Conservation (phyloP, 495 filamentous ascomycete species). For the Venustampulla echinocandica region DNA sequence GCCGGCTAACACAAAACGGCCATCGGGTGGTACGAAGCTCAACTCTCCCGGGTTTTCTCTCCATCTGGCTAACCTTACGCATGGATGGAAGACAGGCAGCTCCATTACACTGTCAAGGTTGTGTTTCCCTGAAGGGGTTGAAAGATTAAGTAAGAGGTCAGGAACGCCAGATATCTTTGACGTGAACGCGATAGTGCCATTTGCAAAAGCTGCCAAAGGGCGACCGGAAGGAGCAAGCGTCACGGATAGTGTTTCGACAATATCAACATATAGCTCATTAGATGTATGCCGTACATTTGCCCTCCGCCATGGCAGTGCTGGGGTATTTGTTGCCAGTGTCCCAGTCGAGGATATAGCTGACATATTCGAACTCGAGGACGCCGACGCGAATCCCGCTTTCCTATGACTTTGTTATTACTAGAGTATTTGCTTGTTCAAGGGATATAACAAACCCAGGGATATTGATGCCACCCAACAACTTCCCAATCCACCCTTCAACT, state of each 20-base stretch:
- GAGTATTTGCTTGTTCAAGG: background rate
- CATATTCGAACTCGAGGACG: slow-evolving; percentile 17
- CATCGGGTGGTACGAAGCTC: slow-evolving; percentile 92
- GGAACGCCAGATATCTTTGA: slow-evolving; percentile 91
- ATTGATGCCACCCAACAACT: slow-evolving; percentile 79
- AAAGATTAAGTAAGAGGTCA: slow-evolving; percentile 74
- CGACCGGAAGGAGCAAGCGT: slow-evolving; percentile 84
- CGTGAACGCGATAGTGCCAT: slow-evolving; percentile 90
- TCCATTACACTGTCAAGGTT: slow-evolving; percentile 65
- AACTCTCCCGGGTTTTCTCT: slow-evolving; percentile 79
- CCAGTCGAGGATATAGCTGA: slow-evolving; percentile 22
- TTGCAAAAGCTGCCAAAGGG: slow-evolving; percentile 75
- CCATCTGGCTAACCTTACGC: slow-evolving; percentile 80
- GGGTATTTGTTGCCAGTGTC: slow-evolving; percentile 28
- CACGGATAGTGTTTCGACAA: slow-evolving; percentile 82
- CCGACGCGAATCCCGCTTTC: slow-evolving; percentile 19
- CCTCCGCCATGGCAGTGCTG: slow-evolving; percentile 70
- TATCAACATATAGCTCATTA: slow-evolving; percentile 95
- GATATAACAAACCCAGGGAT: slow-evolving; percentile 53
- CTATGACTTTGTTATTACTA: slow-evolving; percentile 5
- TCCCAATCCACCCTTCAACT: slow-evolving; percentile 80
- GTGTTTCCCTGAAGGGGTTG: slow-evolving; percentile 65
- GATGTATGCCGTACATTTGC: slow-evolving; percentile 91
- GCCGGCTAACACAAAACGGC: slow-evolving; percentile 85
- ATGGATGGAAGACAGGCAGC: slow-evolving; percentile 94